Conservation (phyloP, 2,329 filamentous ascomycete genomes). For the Amesomyces nigricolor region DNA sequence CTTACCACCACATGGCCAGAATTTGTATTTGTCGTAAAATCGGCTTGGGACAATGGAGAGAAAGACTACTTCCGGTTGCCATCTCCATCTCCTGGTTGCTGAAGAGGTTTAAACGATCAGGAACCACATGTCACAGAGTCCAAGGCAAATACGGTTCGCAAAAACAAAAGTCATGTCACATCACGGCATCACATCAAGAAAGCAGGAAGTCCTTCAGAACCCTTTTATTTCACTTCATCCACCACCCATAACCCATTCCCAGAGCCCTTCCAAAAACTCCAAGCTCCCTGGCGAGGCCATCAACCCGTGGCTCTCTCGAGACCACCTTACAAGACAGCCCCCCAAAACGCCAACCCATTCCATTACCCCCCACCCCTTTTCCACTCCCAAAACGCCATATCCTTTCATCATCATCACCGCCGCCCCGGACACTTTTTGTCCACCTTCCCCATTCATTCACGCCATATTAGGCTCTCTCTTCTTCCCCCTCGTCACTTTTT, state of each 20-base stretch:
- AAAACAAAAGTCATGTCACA: too few species aligned
- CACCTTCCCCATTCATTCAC: neutral
- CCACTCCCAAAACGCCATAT: neutral
- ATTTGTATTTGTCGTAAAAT: too few species aligned
- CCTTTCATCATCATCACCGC: neutral
- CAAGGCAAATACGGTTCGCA: too few species aligned
- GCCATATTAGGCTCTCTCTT: neutral
- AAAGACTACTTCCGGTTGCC: too few species aligned
- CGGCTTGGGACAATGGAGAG: too few species aligned
- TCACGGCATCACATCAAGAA: neutral
- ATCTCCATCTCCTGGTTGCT: too few species aligned
- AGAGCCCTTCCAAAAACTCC: neutral
- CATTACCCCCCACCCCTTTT: neutral
- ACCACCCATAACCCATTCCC: neutral
- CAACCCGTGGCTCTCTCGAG: neutral
- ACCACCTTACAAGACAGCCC: neutral
- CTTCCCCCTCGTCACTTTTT: constrained; percentile 2
- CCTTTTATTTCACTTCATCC: neutral
- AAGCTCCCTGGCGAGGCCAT: neutral
- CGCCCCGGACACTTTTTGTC: neutral
- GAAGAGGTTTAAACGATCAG: too few species aligned
- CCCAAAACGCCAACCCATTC: neutral
- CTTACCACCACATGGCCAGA: too few species aligned
- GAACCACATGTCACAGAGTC: too few species aligned
- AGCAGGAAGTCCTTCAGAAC: neutral